Evolutionary conservation across 23 red algal genomes (phyloP).

Genomic region (Gracilaria vermiculophylla): DNA sequence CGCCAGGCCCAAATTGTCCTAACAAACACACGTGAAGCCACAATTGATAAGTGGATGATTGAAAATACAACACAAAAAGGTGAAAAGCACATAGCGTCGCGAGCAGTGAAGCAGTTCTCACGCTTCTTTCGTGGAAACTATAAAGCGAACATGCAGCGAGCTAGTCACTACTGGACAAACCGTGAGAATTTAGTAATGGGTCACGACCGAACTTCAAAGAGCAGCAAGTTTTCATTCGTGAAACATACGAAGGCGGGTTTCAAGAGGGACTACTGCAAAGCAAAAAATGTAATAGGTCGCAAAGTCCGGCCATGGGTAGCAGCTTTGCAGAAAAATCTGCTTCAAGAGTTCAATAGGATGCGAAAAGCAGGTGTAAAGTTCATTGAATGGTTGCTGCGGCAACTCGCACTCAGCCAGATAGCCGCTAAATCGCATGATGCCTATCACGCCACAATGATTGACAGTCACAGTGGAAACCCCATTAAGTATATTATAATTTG

Average conservation of each 20-base stretch:
- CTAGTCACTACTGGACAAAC: neutral
- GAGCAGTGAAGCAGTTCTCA: neutral
- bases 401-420: neutral
- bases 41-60: neutral
- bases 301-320: neutral
- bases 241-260: neutral
- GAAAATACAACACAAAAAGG: neutral
- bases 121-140: neutral
- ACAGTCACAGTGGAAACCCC: neutral
- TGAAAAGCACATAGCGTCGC: constrained; percentile 1
- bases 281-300: neutral
- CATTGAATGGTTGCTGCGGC: neutral
- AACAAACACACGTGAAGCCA: neutral
- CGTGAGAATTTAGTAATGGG: neutral
- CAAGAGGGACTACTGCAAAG: neutral
- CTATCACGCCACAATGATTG: neutral
- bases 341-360: constrained; percentile 27
- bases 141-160: neutral
- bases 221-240: neutral
- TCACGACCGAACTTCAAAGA: neutral
- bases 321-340: neutral
- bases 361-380: neutral
- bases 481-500: neutral
- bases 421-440: neutral
- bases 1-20: neutral